A percentile compares a stretch with the other conserved stretches of the same genome.
These are phyloP conservation scores for Digitaria exilis DNA, from an alignment of 202 grass and related monocot genomes.

Conservation along the genomic window DNA sequence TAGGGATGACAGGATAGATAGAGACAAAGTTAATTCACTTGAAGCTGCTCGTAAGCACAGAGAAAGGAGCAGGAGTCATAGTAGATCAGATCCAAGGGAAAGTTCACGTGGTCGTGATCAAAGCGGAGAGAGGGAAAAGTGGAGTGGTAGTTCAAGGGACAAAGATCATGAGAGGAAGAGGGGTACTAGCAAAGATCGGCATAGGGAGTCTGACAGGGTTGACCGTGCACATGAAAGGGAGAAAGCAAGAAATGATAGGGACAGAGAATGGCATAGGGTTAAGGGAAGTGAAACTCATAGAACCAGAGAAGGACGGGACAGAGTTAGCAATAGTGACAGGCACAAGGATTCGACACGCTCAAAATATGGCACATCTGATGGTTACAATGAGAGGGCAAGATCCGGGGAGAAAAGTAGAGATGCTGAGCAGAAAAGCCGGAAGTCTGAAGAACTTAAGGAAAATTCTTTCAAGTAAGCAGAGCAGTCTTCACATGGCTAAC, in stretches of 20 bases:
- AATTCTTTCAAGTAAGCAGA: constrained; percentile 56
- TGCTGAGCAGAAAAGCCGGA: constrained; percentile 24
- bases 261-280: constrained; percentile 43
- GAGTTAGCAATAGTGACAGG: constrained; percentile 36
- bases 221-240: constrained; percentile 48
- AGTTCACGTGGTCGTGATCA: constrained; percentile 32
- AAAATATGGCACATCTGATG: constrained; percentile 43
- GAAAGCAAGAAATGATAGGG: constrained; percentile 53
- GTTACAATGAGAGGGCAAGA: constrained; percentile 47
- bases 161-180: constrained; percentile 55
- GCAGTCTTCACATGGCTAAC: constrained; percentile 9
- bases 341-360: constrained; percentile 46
- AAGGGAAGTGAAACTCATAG: constrained; percentile 47
- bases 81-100: constrained; percentile 53
- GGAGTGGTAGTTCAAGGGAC: constrained; percentile 55
- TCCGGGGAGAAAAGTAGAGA: constrained; percentile 46
- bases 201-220: constrained; percentile 49
- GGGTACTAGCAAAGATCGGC: constrained; percentile 43
- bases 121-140: constrained; percentile 61
- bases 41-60: constrained; percentile 56
- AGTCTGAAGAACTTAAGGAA: constrained; percentile 53
- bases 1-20: constrained; percentile 44
- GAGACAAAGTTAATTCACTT: constrained; percentile 50
- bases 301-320: constrained; percentile 55
- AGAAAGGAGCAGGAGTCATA: constrained; percentile 71